Percentiles rank a stretch among this genome's conserved stretches.
phyloP scores from a whole-genome alignment of 164 flowering plant species.

The Stephania japonica region DNA sequence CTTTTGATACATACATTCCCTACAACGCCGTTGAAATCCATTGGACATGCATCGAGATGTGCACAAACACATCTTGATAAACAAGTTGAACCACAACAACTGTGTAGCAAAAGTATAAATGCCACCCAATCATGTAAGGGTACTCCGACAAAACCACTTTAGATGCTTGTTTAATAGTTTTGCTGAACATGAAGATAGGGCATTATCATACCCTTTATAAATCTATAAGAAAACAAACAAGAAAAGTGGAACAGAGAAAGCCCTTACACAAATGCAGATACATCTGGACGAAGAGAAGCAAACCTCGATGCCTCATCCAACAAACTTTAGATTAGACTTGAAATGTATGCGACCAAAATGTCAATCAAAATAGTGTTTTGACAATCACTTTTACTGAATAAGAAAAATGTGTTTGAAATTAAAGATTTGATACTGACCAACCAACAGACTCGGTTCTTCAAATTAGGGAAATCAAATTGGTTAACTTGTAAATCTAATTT shows the following conservation, averaged over 20 bases:
- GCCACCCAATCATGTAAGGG: neutral
- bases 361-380: neutral
- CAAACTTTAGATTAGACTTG: too few species aligned
- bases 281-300: too few species aligned
- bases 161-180: neutral
- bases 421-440: neutral
- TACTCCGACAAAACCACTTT: neutral
- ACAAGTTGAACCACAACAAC: too few species aligned
- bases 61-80: too few species aligned
- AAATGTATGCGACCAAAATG: too few species aligned
- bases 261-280: neutral
- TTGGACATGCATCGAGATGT: too few species aligned
- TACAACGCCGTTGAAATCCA: too few species aligned
- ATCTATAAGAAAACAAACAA: neutral
- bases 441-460: neutral
- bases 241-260: neutral
- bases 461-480: neutral
- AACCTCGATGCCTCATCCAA: too few species aligned
- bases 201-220: too few species aligned
- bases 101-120: too few species aligned
- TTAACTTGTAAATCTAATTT: neutral
- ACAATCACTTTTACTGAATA: neutral
- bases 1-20: too few species aligned
- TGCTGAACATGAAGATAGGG: neutral
- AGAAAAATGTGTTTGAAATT: neutral